Conservation (phyloP, 2,329 filamentous ascomycete species). For the Bipolaris victoriae region DNA sequence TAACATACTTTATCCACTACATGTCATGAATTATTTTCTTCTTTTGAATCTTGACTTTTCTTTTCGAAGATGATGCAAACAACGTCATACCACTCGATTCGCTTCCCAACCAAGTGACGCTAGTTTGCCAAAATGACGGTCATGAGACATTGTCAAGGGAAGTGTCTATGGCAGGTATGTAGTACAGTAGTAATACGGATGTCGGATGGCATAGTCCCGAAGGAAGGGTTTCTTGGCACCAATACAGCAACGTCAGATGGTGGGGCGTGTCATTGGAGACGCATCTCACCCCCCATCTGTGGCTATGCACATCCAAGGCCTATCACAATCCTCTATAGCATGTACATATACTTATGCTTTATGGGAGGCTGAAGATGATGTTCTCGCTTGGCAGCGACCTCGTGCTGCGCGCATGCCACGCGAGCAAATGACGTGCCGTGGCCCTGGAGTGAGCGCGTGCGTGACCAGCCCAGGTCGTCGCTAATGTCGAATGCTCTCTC, state of each 20-base stretch:
- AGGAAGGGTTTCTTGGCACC: conserved; percentile 2
- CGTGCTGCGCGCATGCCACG: conserved; percentile 18
- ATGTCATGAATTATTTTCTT: no score
- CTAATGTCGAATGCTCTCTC: neutral
- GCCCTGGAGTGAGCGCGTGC: conserved; percentile 17
- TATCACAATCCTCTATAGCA: neutral
- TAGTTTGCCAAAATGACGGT: no score
- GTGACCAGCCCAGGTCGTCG: conserved; percentile 8
- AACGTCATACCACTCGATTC: no score
- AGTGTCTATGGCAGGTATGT: neutral
- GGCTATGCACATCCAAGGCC: neutral
- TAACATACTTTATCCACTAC: no score
- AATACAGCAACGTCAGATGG: neutral
- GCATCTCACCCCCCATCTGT: neutral
- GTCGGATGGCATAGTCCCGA: conserved; percentile 3
- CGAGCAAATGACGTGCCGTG: conserved; percentile 17
- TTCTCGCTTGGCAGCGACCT: conserved; percentile 3
- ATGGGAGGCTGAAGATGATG: neutral
- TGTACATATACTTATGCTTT: neutral
- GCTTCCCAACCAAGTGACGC: no score
- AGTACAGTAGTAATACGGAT: neutral
- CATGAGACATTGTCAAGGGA: neutral
- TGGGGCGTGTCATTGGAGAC: no score
- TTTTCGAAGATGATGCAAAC: no score
- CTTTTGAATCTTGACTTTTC: no score